phyloP scores from a whole-genome alignment of 2,329 filamentous ascomycete species.

The Alternaria panax region DNA sequence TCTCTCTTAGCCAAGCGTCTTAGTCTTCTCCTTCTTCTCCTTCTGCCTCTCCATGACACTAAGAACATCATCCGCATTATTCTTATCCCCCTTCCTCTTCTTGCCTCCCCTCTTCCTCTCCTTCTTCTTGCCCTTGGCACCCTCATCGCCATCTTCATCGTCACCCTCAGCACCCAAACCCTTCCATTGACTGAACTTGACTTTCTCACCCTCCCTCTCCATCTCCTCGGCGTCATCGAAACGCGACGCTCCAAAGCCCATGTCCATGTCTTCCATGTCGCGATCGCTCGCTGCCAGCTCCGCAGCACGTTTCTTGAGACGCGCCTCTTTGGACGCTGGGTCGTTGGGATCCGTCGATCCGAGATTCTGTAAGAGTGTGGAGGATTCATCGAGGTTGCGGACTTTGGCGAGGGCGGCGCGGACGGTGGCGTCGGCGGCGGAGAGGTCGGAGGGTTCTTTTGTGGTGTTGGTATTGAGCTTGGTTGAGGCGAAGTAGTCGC shows the following conservation, averaged over 20 bases:
- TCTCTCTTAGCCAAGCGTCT: conserved; percentile 19
- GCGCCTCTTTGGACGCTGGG: conserved; percentile 66
- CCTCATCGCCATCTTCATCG: conserved; percentile 55
- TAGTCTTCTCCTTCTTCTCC: conserved; percentile 46
- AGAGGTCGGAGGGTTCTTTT: conserved; percentile 44
- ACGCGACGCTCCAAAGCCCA: conserved; percentile 90
- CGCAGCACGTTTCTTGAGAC: conserved; percentile 67
- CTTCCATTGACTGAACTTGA: conserved; percentile 73
- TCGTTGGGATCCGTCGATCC: conserved; percentile 27
- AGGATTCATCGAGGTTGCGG: conserved; percentile 56
- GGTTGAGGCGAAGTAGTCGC: conserved; percentile 32
- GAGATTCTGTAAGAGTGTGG: conserved; percentile 53
- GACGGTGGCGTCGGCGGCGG: conserved; percentile 75
- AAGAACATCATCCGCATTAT: conserved; percentile 82
- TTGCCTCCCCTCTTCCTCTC: conserved; percentile 75
- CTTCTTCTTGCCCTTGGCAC: conserved; percentile 59
- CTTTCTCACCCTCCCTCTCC: conserved; percentile 63
- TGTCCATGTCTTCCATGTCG: conserved; percentile 89
- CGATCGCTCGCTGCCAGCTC: conserved; percentile 77
- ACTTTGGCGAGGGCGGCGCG: conserved; percentile 87
- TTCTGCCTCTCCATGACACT: conserved; percentile 72
- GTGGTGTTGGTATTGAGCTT: conserved; percentile 13
- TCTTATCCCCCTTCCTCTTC: conserved; percentile 79
- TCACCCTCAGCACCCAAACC: conserved; percentile 61
- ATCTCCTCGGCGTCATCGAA: conserved; percentile 88